These are phyloP conservation scores for Daedaleopsis sinensis DNA, from an alignment of 768 basidiomycete genomes.

Conservation along the genomic window DNA sequence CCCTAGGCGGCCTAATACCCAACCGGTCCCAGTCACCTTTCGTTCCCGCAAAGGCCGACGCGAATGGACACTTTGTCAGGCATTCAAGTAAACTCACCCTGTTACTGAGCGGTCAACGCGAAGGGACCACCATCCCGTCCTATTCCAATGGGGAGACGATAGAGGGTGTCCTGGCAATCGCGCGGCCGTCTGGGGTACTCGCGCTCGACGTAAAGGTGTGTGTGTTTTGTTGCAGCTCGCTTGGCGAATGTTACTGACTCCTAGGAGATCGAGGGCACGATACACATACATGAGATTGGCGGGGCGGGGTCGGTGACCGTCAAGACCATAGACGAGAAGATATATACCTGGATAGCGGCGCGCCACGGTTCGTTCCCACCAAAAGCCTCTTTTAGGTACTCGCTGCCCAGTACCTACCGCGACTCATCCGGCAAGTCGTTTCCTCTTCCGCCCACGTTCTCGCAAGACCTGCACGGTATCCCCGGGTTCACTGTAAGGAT, in stretches of 20 bases:
- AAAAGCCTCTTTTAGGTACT: slow-evolving; percentile 27
- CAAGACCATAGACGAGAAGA: slow-evolving; percentile 19
- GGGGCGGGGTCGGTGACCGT: slow-evolving; percentile 22
- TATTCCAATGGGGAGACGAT: slow-evolving; percentile 28
- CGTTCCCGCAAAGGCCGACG: slow-evolving; percentile 2
- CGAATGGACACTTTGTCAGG: slow-evolving; percentile 24
- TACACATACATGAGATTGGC: slow-evolving; percentile 32
- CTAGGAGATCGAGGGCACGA: slow-evolving; percentile 29
- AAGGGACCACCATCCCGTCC: slow-evolving; percentile 14
- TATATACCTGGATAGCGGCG: slow-evolving; percentile 27
- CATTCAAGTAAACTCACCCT: slow-evolving; percentile 27
- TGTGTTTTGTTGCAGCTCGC: not conserved
- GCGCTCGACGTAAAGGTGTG: slow-evolving; percentile 26
- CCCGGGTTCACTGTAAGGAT: slow-evolving; percentile 30
- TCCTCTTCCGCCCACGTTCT: slow-evolving; percentile 28
- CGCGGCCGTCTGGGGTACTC: slow-evolving; percentile 23
- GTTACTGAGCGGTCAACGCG: slow-evolving; percentile 27
- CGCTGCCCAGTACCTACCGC: slow-evolving; percentile 24
- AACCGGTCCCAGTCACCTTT: not conserved
- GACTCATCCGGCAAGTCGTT: slow-evolving; percentile 17
- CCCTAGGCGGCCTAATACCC: not conserved
- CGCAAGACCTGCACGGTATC: slow-evolving; percentile 23
- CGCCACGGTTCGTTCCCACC: slow-evolving; percentile 23
- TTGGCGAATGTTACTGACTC: not conserved
- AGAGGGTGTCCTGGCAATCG: slow-evolving; percentile 27